Conservation (phyloP, 805 yeast genomes). For the Kazachstania viticola region DNA sequence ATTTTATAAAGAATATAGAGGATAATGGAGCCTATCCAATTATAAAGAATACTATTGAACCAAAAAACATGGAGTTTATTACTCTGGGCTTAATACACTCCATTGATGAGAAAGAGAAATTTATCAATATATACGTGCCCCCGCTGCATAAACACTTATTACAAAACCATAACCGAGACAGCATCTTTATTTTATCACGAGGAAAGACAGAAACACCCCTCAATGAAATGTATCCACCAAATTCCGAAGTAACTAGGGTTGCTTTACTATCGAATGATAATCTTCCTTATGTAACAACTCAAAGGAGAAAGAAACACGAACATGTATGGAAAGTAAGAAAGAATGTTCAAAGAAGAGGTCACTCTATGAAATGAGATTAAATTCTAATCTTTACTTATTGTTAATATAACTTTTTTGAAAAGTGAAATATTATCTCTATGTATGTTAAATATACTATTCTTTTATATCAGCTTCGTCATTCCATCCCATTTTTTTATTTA, state of each 20-base stretch:
- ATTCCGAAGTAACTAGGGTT: constrained; percentile 4
- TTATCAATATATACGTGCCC: constrained; percentile 51
- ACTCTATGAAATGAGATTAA: constrained; percentile 13
- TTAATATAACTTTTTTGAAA: no score
- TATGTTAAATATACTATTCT: constrained; percentile 4
- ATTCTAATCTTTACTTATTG: no score
- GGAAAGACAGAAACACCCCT: constrained; percentile 60
- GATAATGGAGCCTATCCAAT: constrained; percentile 19
- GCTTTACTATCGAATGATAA: constrained; percentile 5
- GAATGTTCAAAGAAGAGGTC: constrained; percentile 39
- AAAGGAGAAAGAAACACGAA: constrained; percentile 33
- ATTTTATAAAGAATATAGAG: constrained; percentile 3
- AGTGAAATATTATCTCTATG: not conserved
- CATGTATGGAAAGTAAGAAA: constrained; percentile 48
- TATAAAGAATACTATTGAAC: constrained; percentile 2
- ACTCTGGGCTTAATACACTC: constrained; percentile 55
- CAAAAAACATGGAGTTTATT: constrained; percentile 6
- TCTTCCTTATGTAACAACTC: constrained; percentile 37
- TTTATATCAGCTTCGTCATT: constrained; percentile 31
- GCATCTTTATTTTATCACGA: constrained; percentile 36
- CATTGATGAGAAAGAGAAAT: constrained; percentile 29
- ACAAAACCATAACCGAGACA: constrained; percentile 2
- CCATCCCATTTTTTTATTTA: constrained; percentile 72
- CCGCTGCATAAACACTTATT: constrained; percentile 4
- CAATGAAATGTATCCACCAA: constrained; percentile 35